Base-by-base conservation (phyloP, 73 alveolate species). In the Tetrahymena thermophila region DNA sequence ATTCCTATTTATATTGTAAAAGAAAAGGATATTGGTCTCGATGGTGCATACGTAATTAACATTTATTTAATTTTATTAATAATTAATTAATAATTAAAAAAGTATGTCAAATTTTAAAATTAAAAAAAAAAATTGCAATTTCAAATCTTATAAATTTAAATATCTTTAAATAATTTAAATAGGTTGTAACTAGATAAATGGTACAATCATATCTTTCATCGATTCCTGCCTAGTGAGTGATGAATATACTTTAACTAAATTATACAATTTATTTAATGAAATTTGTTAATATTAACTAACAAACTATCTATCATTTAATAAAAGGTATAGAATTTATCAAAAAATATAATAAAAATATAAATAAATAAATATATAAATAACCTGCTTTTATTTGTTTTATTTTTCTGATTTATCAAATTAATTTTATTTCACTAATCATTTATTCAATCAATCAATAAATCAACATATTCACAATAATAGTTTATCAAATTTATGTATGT, bases 1-100 rank as follows among this genome's bases (percentile, higher is more conserved):
- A 95, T 95, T 43, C 97, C 97, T 34, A 95, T 95, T n/a, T 95
- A 95, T 95, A 93, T 95, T 34, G 94, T 95, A 10, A 95, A 95
- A 56, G 40, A 95, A 34, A 94, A 55, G 38, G 94, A 89, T 35
- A 56, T 95, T 34, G 95, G 96, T 23, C 84, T 95, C 16, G 95
- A 95, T 85, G 97, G 97, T 0, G 95, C 95, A 35, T 89, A 28
- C 13, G 89, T 71, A 71, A 71, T 71, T 71, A 11, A 28, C n/a
- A n/a, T 23, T 71, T 23, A 28, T 71, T 56, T 56, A 56, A 21
- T 7, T 71, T 71, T 25, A 1, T 71, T 50, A 1, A 50, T 19
- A n/a, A n/a, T n/a, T n/a, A n/a, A n/a, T n/a, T n/a, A n/a, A n/a
- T n/a, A n/a, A n/a, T n/a, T n/a, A n/a, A n/a, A n/a, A n/a, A n/a